Evolutionary conservation across 108 stramenopile species (phyloP).

Genomic region (Cyclotella atomus): DNA sequence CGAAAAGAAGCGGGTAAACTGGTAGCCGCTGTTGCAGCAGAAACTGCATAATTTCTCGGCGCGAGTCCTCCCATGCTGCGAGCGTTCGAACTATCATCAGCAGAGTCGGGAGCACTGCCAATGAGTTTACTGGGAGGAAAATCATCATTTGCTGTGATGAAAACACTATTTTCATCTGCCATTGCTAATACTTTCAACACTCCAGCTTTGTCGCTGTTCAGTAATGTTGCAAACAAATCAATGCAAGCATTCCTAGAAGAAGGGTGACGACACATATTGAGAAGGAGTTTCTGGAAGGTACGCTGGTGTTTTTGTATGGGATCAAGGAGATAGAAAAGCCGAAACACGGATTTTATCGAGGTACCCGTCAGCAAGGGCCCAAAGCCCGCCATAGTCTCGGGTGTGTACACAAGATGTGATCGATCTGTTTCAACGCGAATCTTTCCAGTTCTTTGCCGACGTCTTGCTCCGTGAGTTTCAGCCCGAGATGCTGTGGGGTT

Average conservation of each 20-base stretch:
- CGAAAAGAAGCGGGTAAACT: conserved; percentile 72
- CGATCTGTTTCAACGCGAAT: conserved; percentile 67
- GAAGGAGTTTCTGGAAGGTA: conserved; percentile 78
- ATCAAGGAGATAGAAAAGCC: conserved; percentile 75
- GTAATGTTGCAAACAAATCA: conserved; percentile 54
- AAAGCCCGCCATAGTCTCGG: conserved; percentile 27
- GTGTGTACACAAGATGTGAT: conserved; percentile 51
- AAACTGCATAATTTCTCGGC: conserved; percentile 54
- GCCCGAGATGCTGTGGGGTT: not conserved
- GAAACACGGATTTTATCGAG: conserved; percentile 60
- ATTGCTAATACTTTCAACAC: conserved; percentile 48
- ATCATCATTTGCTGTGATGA: conserved; percentile 33
- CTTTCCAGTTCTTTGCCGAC: conserved; percentile 48
- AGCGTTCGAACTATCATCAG: conserved; percentile 32
- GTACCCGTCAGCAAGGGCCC: conserved; percentile 57
- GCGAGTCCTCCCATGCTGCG: conserved; percentile 38
- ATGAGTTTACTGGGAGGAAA: conserved; percentile 78
- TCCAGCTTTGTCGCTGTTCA: conserved; percentile 59
- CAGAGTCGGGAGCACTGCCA: conserved; percentile 72
- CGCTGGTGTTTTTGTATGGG: conserved; percentile 80
- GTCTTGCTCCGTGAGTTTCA: conserved; percentile 16
- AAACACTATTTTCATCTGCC: conserved; percentile 19
- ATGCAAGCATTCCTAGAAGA: conserved; percentile 50
- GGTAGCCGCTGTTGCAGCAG: conserved; percentile 72
- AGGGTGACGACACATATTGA: conserved; percentile 64